Base-by-base conservation (phyloP, 1,139 yeast species). In the Scheffersomyces stambukii region DNA sequence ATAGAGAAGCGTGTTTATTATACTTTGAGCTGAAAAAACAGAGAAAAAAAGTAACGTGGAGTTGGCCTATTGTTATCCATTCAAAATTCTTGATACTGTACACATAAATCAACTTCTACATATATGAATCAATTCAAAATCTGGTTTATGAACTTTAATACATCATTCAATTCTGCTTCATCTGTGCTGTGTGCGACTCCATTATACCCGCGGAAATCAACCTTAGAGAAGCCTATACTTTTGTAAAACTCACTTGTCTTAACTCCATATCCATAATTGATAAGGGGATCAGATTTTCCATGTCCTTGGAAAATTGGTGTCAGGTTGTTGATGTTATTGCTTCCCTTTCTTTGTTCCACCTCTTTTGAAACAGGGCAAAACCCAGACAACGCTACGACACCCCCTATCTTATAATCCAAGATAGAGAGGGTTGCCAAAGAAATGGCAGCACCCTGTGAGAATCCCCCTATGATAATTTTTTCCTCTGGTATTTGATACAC, bases 281-380 rank as follows among this genome's bases (percentile, higher is more conserved):
- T 72, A 4, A 89, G 63, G 1, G 82, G 82, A 49, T 91, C 98
- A 3, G 50, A 56, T 2, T 75, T 74, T 16, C 98, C 98, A 52
- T 91, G 97, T 6, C 93, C 95, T 43, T 85, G 84, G 60, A 86
- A 86, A 9, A 85, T 61, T 1, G 96, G 95, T 0, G 95, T 83
- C 4, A 64, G 58, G 15, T 58, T 54, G 51, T 85, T 86, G 16
- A 56, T 54, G 6, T 45, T 37, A 3, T 33, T 28, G 6, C 44
- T 41, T 13, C 41, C 38, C 6, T 25, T 23, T 51, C 52, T 20
- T 27, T 57, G 53, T 19, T 47, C 43, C 19, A 79, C 35, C 5
- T 61, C 56, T 3, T 65, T 61, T 21, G 59, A 59, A 35, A 77
- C 64, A 3, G 91, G 81, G 36, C 77, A 60, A 45, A 85, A 88